A percentile compares a stretch with the other conserved stretches of the same genome.
Evolutionary conservation across 2,329 filamentous ascomycete species (phyloP).

Genomic region (Phyllosticta capitalensis): DNA sequence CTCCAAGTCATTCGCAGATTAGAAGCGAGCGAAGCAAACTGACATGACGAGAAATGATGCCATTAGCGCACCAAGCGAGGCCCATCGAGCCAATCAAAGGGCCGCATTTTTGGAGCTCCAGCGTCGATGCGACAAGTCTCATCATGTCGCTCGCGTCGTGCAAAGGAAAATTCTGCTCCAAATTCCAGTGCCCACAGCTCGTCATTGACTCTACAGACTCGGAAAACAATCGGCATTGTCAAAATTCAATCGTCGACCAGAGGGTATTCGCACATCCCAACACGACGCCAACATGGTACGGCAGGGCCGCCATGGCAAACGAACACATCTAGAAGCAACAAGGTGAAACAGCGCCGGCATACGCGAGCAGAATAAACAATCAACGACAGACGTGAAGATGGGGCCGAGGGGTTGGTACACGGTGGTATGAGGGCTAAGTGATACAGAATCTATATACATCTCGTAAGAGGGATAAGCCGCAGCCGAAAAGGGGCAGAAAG

Average conservation of each 20-base stretch:
- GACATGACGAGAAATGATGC: neutral
- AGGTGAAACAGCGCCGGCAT: neutral
- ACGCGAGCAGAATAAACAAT: neutral
- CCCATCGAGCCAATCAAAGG: neutral
- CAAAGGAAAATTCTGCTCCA: neutral
- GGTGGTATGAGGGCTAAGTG: neutral
- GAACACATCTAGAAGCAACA: too few species aligned
- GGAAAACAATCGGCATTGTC: neutral
- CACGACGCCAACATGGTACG: neutral
- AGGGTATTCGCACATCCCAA: too few species aligned
- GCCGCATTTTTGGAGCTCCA: neutral
- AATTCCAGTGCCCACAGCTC: neutral
- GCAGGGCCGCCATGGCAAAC: too few species aligned
- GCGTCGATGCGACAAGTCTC: neutral
- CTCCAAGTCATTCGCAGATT: too few species aligned
- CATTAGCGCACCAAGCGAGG: neutral
- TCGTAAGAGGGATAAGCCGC: neutral
- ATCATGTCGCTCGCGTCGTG: neutral
- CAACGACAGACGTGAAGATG: neutral
- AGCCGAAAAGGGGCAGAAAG: neutral
- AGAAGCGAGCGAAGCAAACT: neutral
- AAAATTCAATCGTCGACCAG: neutral
- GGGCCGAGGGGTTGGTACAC: too few species aligned
- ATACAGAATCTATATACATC: neutral
- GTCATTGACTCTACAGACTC: neutral